Conservation (phyloP, 2,329 filamentous ascomycete genomes). For the Periglandula ipomoeae region DNA sequence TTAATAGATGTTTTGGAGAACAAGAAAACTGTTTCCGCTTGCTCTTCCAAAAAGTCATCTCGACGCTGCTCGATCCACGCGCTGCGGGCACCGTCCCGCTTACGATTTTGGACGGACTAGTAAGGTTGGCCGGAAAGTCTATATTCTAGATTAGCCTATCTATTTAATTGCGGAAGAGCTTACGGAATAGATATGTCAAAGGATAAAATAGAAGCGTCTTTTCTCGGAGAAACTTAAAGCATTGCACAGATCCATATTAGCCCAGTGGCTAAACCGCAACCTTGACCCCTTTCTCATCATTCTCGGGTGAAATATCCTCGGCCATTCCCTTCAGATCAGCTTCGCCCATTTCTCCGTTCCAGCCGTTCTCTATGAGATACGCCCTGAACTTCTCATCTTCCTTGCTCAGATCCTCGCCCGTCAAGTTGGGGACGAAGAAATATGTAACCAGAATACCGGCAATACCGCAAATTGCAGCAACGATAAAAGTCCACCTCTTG, state of each 20-base stretch:
- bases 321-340: slow-evolving; percentile 13
- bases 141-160: too few relatives aligned
- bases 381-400: slow-evolving; percentile 34
- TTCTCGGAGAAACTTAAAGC: too few relatives aligned
- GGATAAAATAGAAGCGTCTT: too few relatives aligned
- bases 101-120: neutral
- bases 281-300: neutral
- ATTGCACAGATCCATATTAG: too few relatives aligned
- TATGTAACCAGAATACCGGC: slow-evolving; percentile 36
- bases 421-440: slow-evolving; percentile 36
- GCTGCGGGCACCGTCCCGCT: neutral
- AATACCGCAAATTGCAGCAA: slow-evolving; percentile 40
- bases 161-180: too few relatives aligned
- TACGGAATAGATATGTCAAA: too few relatives aligned
- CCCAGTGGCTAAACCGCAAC: too few relatives aligned
- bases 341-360: slow-evolving; percentile 34
- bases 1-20: neutral
- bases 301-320: slow-evolving; percentile 7
- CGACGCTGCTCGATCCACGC: neutral
- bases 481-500: slow-evolving; percentile 42
- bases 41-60: neutral
- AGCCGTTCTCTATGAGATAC: slow-evolving; percentile 34
- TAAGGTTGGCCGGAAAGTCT: neutral
- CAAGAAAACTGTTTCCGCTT: neutral
- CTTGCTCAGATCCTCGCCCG: slow-evolving; percentile 32